Conservation (phyloP, 208 protist genomes). For the Leishmania guyanensis region DNA sequence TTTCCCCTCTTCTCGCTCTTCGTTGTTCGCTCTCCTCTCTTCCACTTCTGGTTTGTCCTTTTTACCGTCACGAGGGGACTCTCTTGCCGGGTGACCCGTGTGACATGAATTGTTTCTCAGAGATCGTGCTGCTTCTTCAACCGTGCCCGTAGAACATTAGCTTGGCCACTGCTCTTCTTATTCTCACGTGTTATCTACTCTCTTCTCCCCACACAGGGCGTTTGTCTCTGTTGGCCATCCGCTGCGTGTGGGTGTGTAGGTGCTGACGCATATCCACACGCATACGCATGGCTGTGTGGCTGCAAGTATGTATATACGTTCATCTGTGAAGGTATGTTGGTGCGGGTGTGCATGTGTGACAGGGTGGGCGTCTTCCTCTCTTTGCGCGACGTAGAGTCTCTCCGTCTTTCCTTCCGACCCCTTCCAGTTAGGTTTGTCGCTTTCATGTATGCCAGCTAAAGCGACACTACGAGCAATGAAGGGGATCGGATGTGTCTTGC, state of each 20-base stretch:
- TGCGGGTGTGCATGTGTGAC: neutral
- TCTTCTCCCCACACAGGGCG: neutral
- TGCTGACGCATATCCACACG: neutral
- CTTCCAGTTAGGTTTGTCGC: neutral
- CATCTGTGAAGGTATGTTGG: neutral
- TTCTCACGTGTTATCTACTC: neutral
- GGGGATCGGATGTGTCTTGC: neutral
- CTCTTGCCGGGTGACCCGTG: too few relatives aligned
- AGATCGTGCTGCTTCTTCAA: neutral
- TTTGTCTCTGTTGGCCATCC: neutral
- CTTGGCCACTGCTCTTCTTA: neutral
- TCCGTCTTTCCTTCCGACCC: neutral
- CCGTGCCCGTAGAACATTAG: neutral
- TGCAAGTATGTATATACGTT: neutral
- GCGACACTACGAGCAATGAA: neutral
- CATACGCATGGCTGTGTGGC: neutral
- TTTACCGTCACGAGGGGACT: too few relatives aligned
- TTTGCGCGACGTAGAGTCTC: neutral
- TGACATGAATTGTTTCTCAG: neutral
- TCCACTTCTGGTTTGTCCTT: neutral
- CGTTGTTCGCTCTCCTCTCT: neutral
- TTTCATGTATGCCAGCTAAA: neutral
- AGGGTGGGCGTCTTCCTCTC: neutral
- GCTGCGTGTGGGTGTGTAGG: neutral
- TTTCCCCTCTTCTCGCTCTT: neutral